phyloP scores from a whole-genome alignment of 108 stramenopile species.

The Cylindrotheca fusiformis region DNA sequence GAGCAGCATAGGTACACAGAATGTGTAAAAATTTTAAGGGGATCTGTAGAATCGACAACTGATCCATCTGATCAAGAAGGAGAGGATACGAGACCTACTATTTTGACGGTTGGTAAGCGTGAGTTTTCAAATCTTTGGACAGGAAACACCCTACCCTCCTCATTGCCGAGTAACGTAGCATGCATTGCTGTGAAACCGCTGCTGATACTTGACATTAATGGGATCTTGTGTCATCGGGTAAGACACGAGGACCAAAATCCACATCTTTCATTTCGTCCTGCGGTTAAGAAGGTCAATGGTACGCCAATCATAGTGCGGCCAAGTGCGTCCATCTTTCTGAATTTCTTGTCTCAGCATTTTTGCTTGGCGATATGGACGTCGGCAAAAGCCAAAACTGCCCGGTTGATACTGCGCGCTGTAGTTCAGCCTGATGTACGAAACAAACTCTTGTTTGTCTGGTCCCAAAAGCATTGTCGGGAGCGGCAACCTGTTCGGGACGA shows the following conservation, averaged over 20 bases:
- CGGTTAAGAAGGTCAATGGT: constrained; percentile 44
- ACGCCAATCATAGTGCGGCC: constrained; percentile 69
- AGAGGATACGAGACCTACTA: too few species aligned
- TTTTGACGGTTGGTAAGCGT: too few species aligned
- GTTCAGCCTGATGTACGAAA: constrained; percentile 46
- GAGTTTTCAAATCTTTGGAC: too few species aligned
- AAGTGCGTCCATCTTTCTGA: constrained; percentile 46
- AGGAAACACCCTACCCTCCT: neutral
- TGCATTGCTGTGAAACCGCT: constrained; percentile 77
- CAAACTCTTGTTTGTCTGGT: constrained; percentile 73
- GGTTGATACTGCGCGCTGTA: constrained; percentile 40
- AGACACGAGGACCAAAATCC: constrained; percentile 27
- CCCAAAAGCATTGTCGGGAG: constrained; percentile 38
- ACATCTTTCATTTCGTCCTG: constrained; percentile 25
- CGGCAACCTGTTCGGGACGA: neutral
- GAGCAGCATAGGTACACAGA: too few species aligned
- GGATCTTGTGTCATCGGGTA: constrained; percentile 79
- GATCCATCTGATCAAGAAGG: too few species aligned
- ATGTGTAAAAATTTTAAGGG: too few species aligned
- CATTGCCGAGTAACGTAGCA: neutral
- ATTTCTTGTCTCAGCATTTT: constrained; percentile 49
- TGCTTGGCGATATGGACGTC: constrained; percentile 81
- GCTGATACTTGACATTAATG: constrained; percentile 79
- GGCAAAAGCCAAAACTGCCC: constrained; percentile 67
- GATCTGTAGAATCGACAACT: too few species aligned